Evolutionary conservation across 2,329 filamentous ascomycete genomes (phyloP).

Genomic region (Fusarium sp.): DNA sequence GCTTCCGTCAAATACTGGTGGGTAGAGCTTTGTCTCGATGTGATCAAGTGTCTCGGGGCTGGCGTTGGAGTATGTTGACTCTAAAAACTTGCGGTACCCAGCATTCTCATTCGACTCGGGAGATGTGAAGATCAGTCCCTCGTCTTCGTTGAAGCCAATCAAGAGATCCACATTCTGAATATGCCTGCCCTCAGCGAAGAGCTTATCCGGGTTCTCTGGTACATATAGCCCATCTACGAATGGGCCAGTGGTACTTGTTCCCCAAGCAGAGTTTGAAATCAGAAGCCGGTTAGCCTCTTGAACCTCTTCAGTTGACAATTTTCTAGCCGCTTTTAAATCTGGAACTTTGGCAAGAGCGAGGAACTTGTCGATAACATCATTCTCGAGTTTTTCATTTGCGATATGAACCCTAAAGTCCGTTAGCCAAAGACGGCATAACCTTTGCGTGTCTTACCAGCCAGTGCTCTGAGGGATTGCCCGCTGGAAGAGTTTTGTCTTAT

Average conservation of each 20-base stretch:
- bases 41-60: neutral
- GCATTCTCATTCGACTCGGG: neutral
- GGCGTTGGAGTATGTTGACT: neutral
- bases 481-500: neutral
- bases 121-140: neutral
- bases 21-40: neutral
- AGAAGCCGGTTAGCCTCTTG: neutral
- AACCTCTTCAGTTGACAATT: neutral
- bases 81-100: neutral
- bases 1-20: neutral
- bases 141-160: neutral
- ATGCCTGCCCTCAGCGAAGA: neutral
- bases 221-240: neutral
- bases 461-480: neutral
- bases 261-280: neutral
- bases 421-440: accelerated
- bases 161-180: neutral
- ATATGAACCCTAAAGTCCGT: neutral
- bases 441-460: neutral
- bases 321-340: neutral
- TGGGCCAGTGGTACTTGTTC: neutral
- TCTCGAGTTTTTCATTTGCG: neutral
- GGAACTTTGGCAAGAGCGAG: neutral
- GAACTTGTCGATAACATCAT: neutral
- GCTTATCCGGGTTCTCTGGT: neutral